Evolutionary conservation across 257 asterid species (phyloP).

Genomic region (Nicotiana paniculata): DNA sequence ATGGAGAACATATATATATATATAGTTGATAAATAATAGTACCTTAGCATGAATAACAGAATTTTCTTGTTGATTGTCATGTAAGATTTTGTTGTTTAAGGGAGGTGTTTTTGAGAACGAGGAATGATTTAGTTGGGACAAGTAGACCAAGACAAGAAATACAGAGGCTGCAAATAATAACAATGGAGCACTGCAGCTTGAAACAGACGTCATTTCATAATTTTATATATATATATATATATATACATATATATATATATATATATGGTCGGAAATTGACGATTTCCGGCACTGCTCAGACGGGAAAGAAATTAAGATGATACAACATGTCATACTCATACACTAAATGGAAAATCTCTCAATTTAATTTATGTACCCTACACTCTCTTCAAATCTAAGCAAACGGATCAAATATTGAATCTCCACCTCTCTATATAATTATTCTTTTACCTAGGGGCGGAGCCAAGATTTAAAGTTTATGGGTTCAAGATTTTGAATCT

Average conservation of each 20-base stretch:
- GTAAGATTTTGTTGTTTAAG: neutral
- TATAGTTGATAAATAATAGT: neutral
- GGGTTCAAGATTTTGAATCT: too few relatives aligned
- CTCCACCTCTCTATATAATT: too few relatives aligned
- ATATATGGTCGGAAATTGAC: too few relatives aligned
- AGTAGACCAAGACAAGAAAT: constrained; percentile 1
- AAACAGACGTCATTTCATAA: neutral
- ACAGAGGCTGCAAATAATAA: neutral
- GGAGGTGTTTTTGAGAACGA: neutral
- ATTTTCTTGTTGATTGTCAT: neutral
- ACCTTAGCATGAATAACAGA: too few relatives aligned
- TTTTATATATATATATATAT: too few relatives aligned
- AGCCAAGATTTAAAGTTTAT: too few relatives aligned
- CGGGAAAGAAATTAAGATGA: neutral
- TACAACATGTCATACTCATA: neutral
- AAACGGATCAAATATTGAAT: neutral
- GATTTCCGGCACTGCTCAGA: too few relatives aligned
- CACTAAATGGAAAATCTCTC: neutral
- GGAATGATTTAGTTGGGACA: neutral
- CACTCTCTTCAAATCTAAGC: neutral
- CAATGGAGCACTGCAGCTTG: neutral
- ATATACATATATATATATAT: too few relatives aligned
- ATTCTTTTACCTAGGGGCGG: neutral
- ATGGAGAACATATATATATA: neutral
- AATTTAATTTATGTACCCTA: neutral